Base-by-base conservation (phyloP, 2,329 filamentous ascomycete genomes). In the Escovopsis sp. region DNA sequence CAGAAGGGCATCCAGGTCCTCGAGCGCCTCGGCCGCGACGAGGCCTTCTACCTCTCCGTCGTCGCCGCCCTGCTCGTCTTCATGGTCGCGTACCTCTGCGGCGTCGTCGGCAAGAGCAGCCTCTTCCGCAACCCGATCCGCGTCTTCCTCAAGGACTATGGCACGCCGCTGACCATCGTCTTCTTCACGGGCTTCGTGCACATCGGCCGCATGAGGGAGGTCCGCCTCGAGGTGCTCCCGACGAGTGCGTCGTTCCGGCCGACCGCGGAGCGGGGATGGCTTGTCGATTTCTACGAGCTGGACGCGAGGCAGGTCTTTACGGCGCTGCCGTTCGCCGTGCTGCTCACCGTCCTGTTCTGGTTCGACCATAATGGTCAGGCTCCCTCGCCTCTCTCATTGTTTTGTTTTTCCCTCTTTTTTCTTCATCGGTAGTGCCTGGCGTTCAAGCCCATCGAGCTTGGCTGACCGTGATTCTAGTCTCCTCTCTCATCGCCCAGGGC, bases 111-210 rank as follows among this genome's bases (percentile, higher is more conserved):
- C 18, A 63, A 65, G 14, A 78, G 80, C 48, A 70, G 68, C 34
- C 63, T 92, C 2, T 88, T 93, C 53, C 70, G 74, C 14, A 76
- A 86, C 38, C 73, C 76, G 27, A 60, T 90, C 8, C 72, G 85
- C 15, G 76, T 87, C 43, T 92, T 93, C 47, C 67, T 93, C 43
- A 85, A 90, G 52, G 85, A 93, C 54, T 93, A 93, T 51, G 85
- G 84, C 35, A 92, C 84, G 0, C 84, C 85, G 0, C 61, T 88
- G 41, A 84, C 80, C 0, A 71, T 87, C 36, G 61, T 93, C 40
- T 93, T 93, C 64, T 93, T 93, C 54, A 86, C 85, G 0, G 85
- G 85, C 1, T 93, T 92, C 48, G 79, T 90, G 2, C 81, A 90
- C 54, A 73, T 92, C 42, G 85, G 85, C 7, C 77, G 81, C 47